Conservation (phyloP, 2,329 filamentous ascomycete species). For the Juglanconis sp. region DNA sequence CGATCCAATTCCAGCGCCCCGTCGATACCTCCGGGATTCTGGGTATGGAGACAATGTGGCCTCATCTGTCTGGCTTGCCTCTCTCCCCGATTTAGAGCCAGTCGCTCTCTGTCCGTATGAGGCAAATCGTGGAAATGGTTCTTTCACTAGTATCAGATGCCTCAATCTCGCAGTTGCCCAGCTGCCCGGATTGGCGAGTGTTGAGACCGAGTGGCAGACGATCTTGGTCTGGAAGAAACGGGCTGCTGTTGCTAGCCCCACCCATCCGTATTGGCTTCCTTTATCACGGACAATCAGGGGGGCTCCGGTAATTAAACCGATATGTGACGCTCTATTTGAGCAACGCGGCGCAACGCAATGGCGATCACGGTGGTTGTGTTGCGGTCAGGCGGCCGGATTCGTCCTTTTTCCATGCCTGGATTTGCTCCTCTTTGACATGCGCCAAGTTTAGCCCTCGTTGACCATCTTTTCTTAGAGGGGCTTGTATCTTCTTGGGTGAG, state of each 20-base stretch:
- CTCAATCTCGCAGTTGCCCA: not conserved
- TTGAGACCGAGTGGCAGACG: not conserved
- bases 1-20: not conserved
- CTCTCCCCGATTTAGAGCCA: not conserved
- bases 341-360: conserved; percentile 8
- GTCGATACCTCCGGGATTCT: conserved; percentile 7
- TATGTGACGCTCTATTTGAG: conserved; percentile 6
- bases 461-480: not conserved
- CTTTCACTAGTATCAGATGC: not conserved
- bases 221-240: not conserved
- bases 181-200: not conserved
- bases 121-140: not conserved
- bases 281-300: conserved; percentile 1
- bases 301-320: conserved; percentile 10
- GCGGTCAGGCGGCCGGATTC: conserved; percentile 11
- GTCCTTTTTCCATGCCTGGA: conserved; percentile 3
- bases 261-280: not conserved
- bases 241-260: not conserved
- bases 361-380: conserved; percentile 13
- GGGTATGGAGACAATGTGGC: not conserved
- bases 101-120: not conserved
- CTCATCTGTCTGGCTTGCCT: not conserved
- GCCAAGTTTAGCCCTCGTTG: conserved; percentile 1
- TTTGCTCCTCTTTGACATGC: conserved; percentile 5
- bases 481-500: conserved; percentile 1